Evolutionary conservation across 1,284 basidiomycete species (phyloP), one percentile per base, ranked within the genome.

Genomic region (Taiwanofungus camphoratus): DNA sequence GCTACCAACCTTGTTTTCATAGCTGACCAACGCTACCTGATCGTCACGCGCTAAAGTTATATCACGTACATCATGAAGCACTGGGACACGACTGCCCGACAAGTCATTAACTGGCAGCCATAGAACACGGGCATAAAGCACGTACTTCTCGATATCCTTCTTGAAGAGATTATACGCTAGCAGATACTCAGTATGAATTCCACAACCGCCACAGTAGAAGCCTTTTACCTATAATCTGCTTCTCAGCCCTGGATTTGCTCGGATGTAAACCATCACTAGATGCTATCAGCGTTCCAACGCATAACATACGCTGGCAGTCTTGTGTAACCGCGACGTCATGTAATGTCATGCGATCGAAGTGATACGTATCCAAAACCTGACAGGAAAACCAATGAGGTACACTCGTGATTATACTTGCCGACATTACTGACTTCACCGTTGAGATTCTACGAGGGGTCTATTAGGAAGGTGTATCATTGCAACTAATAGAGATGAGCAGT

Each of bases 31-130:
- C 18, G 82, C 83, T 13, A 79, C 67, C 8, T 75, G 59, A n/a
- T 77, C 79, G 52, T 73, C 73, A 34, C 73, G 68, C 34, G 81
- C 74, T 19, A 88, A 61, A 0, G 79, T 78, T 38, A 89, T 77
- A 55, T 87, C 81, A 31, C 82, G 77, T 42, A 88, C 80, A 53
- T 88, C 83, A 51, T 87, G 82, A 6, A 87, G 65, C n/a, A 88
- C 78, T 5, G 86, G 87, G 2, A 82, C 83, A 63, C 83, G 80
- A 51, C 86, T 87, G 48, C 2, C 2, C 9, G 1, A 4, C 12
- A 9, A 1, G 39, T 41, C 19, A 26, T 11, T 13, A 34, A 8
- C 27, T 22, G 29, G n/a, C 32, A 12, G 16, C 15, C 16, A 12
- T 13, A 16, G 4, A 21, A 26, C 20, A 33, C 41, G 37, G 27